These are phyloP conservation scores for Trichosporon inkin DNA, from an alignment of 1,284 basidiomycete species.

Conservation along the genomic window DNA sequence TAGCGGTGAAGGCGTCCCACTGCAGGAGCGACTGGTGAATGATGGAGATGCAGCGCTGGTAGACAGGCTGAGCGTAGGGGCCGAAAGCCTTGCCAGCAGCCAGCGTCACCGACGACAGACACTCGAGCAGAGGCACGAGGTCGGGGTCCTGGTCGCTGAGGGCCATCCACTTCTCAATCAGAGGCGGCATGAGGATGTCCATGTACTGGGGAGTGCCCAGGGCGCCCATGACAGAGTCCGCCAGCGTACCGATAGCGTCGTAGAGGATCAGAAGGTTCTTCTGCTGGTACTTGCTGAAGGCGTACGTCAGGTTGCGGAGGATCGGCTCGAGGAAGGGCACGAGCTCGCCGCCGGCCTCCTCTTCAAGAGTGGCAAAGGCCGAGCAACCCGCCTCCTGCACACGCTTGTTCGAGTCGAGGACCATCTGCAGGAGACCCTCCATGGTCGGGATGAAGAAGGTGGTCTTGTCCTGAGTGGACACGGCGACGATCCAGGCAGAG, in stretches of 20 bases:
- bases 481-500: conserved; percentile 85
- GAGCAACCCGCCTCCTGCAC: conserved; percentile 99
- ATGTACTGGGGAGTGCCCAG: conserved; percentile 82
- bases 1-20: conserved; percentile 61
- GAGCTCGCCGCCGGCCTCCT: conserved; percentile 87
- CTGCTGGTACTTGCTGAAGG: conserved; percentile 97
- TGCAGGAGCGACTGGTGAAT: conserved; percentile 75
- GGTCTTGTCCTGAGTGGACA: conserved; percentile 73
- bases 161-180: conserved; percentile 84
- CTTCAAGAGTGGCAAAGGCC: conserved; percentile 96
- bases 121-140: conserved; percentile 92
- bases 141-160: conserved; percentile 87
- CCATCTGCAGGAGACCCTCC: conserved; percentile 95
- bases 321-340: conserved; percentile 93
- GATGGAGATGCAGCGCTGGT: conserved; percentile 83
- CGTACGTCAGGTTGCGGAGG: conserved; percentile 87
- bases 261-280: conserved; percentile 99
- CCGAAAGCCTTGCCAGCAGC: conserved; percentile 89
- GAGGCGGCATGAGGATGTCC: conserved; percentile 92
- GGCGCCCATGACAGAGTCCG: conserved; percentile 88
- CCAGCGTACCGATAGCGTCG: conserved; percentile 95
- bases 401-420: conserved; percentile 98
- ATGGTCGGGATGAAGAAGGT: conserved; percentile 93
- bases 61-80: conserved; percentile 85
- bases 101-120: conserved; percentile 94